Evolutionary conservation across 768 basidiomycete genomes (phyloP).

Genomic region (Boletus edulis): DNA sequence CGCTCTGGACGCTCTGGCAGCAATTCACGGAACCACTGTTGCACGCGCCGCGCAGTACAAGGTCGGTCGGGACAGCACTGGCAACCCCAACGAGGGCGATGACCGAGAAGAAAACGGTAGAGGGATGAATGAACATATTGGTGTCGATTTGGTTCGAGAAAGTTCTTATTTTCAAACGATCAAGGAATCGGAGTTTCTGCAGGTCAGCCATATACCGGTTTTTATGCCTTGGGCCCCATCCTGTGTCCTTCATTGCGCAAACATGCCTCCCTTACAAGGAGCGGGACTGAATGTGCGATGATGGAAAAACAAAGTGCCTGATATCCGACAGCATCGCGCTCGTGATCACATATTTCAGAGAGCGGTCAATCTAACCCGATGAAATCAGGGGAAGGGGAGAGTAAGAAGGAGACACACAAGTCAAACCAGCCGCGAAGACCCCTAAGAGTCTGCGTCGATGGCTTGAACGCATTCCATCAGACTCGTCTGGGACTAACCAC

Average conservation of each 20-base stretch:
- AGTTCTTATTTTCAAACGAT: neutral
- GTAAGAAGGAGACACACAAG: neutral
- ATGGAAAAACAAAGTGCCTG: neutral
- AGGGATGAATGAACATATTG: constrained; percentile 2
- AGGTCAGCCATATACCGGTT: no score
- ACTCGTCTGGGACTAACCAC: no score
- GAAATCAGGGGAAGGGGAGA: neutral
- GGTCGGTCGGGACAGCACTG: neutral
- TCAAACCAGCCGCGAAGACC: neutral
- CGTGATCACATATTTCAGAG: neutral
- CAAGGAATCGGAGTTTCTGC: neutral
- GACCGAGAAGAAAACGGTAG: neutral
- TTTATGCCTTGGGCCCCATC: no score
- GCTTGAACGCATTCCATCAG: no score
- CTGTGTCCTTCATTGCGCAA: no score
- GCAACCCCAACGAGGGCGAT: neutral
- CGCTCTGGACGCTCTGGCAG: neutral
- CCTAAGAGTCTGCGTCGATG: neutral
- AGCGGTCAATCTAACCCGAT: neutral
- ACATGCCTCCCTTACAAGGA: neutral
- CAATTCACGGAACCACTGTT: constrained; percentile 20
- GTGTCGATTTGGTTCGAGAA: neutral
- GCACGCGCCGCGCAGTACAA: constrained; percentile 25
- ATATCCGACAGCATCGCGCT: neutral
- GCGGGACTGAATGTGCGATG: neutral